Base-by-base conservation (phyloP, 2,329 filamentous ascomycete genomes). In the Fonsecaea monophora region DNA sequence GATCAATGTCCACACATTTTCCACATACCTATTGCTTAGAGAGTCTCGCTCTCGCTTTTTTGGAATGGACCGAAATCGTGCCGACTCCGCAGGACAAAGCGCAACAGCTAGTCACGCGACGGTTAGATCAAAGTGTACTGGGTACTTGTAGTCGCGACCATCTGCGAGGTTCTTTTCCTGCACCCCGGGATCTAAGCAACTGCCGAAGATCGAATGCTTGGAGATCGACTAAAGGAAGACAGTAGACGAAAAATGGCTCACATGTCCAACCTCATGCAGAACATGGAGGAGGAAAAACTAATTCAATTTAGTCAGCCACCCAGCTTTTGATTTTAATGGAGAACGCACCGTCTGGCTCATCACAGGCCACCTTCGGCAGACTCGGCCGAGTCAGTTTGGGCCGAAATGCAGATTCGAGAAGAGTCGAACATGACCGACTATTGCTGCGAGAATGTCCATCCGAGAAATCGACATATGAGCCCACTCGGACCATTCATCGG, bases 121-220 rank as follows among this genome's bases (percentile, higher is more conserved):
- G 40, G 34, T 4, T n/a, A 21, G 21, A n/a, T 54, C 25, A 21
- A 32, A 61, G 25, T 25, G 25, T 25, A 25, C 25, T 25, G 25
- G 25, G 25, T 25, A 25, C 25, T 15, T 30, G 21, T 15, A n/a
- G 10, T 38, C 6, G n/a, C 32, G 32, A 35, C 15, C 35, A 61
- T 61, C 59, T 61, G 59, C 59, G 59, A 40, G 59, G 59, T 61
- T 34, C 34, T 61, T 61, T 61, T 25, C 25, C 59, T 61, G 48
- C 45, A 4, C 12, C 37, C 48, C n/a, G 56, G 30, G 38, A 45
- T 60, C 25, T 34, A 38, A 48, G 3, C 30, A 53, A 54, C 32
- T 61, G 32, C 59, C 48, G 59, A 18, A n/a, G 10, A 9, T 13
- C 21, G 18, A 48, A 1, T 50, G 40, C 32, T 34, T 42, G n/a